Evolutionary conservation across 129 eudicot species (phyloP).

Genomic region (Ambrosia artemisiifolia): DNA sequence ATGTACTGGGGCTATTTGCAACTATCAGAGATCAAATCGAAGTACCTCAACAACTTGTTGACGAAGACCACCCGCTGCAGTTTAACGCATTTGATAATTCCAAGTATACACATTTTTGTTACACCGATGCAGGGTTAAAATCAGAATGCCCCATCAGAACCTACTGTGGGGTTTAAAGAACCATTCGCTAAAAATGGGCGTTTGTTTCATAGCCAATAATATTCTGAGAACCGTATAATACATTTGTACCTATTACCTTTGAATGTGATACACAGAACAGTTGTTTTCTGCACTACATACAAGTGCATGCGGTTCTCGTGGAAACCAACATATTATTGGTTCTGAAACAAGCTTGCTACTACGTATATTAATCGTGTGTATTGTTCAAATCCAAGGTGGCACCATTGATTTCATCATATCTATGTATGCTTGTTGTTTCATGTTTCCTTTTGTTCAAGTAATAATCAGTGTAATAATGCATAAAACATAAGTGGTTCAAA

Average conservation of each 20-base stretch:
- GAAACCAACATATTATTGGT: too few species aligned
- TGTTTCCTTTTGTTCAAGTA: not conserved
- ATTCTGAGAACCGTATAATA: not conserved
- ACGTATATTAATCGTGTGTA: too few species aligned
- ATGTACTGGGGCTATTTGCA: conserved; percentile 42
- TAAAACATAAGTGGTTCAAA: not conserved
- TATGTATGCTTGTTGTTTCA: not conserved
- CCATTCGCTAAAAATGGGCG: too few species aligned
- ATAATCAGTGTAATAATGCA: not conserved
- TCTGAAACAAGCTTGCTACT: too few species aligned
- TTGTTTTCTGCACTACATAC: too few species aligned
- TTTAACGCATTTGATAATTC: conserved; percentile 46
- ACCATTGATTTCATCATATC: not conserved
- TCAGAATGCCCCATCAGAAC: conserved; percentile 32
- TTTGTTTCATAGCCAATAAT: not conserved
- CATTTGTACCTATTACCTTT: not conserved
- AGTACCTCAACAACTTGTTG: conserved; percentile 34
- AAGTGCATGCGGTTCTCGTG: too few species aligned
- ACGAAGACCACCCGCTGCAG: conserved; percentile 34
- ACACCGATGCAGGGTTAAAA: conserved; percentile 29
- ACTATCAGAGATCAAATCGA: conserved; percentile 33
- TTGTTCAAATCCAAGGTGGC: too few species aligned
- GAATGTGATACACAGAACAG: too few species aligned
- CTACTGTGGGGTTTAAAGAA: conserved; percentile 35
- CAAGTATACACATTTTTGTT: conserved; percentile 30